Evolutionary conservation across 2,329 filamentous ascomycete genomes (phyloP), one percentile per base, ranked within the genome.

Genomic region (Calonectria ilicicola): DNA sequence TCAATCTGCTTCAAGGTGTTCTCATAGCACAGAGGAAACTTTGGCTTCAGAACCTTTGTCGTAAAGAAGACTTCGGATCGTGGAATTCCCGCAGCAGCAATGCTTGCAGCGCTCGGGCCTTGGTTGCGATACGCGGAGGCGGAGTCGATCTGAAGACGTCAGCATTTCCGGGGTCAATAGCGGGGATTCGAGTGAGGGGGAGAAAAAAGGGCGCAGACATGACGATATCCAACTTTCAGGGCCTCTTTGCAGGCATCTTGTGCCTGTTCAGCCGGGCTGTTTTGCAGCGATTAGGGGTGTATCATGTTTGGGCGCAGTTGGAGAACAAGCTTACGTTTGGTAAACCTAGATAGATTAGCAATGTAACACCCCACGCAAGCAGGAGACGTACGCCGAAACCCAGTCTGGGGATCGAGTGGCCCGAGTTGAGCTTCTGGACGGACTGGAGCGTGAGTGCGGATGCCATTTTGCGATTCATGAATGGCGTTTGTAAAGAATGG

Each of bases 1-100:
- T 92, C 84, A 75, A 97, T 88, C 75, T 92, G 89, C 19, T 87
- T 86, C 81, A 91, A 92, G 26, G 93, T 89, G 70, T 86, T 89
- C 17, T 92, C 88, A 79, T 96, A 97, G 74, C 83, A 83, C 38
- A 88, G 76, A 0, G 82, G 82, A 64, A 79, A 74, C 44, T 78
- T 78, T 5, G 81, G 78, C n/a, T 81, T 75, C n/a, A 87, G 87
- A 21, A 91, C 84, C 80, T 91, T 91, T 75, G 88, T 87, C 40
- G 89, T 90, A 83, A 89, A 90, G 84, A 88, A 90, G 80, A 91
- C 82, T 2, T 89, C 82, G 32, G 84, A 83, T 60, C 89, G 85
- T 8, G 86, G 82, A 6, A 89, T 69, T 23, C 82, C 83, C 51
- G 84, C 83, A 8, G 82, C 80, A 4, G 83, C 78, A 69, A 90